Percentiles rank a stretch among this genome's conserved stretches.
Conservation (phyloP, 495 filamentous ascomycete genomes). For the Jackrogersella minutella region DNA sequence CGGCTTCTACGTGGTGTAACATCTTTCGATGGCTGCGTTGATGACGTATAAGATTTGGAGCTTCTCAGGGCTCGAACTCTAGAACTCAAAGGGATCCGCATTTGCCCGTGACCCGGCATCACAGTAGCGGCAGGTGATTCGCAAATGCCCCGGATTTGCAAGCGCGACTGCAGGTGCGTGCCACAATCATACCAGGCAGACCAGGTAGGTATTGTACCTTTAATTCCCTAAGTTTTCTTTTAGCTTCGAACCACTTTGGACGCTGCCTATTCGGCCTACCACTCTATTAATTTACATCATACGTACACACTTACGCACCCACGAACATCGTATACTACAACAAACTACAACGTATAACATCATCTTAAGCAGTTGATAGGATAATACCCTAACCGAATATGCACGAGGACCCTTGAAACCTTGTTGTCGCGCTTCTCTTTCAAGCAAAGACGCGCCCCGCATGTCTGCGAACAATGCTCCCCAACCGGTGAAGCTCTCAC, state of each 20-base stretch:
- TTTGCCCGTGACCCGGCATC: conserved; percentile 46
- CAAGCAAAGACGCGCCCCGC: conserved; percentile 43
- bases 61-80: conserved; percentile 30
- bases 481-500: conserved; percentile 86
- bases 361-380: conserved; percentile 12
- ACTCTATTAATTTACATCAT: neutral
- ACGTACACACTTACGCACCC: conserved; percentile 28
- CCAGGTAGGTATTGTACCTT: neutral
- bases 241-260: conserved; percentile 1
- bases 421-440: conserved; percentile 21
- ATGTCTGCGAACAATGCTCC: conserved; percentile 64
- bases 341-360: neutral
- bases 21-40: conserved; percentile 28
- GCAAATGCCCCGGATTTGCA: conserved; percentile 40
- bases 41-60: conserved; percentile 43
- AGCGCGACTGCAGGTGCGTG: conserved; percentile 27
- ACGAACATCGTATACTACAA: neutral
- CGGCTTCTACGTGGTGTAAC: conserved; percentile 15
- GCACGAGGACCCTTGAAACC: conserved; percentile 31
- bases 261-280: conserved; percentile 13
- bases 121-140: conserved; percentile 41
- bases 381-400: conserved; percentile 29
- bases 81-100: conserved; percentile 15
- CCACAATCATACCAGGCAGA: no score
- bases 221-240: neutral